Evolutionary conservation across 2,329 filamentous ascomycete genomes (phyloP).

Genomic region (Stagonosporopsis cucurbitacearum): DNA sequence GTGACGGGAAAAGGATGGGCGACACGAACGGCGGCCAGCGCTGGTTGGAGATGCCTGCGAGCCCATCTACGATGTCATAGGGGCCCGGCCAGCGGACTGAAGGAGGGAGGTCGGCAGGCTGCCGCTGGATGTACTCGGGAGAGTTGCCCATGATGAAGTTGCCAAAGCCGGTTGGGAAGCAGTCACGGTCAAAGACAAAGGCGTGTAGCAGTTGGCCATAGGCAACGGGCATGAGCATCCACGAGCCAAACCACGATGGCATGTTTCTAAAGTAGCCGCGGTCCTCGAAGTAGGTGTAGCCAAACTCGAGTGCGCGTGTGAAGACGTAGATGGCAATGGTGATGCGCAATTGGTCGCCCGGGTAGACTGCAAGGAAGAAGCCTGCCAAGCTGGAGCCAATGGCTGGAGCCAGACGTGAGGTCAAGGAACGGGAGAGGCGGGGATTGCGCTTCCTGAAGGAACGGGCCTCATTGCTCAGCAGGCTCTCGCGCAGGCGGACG

Average conservation of each 20-base stretch:
- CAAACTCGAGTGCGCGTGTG: slow-evolving; percentile 82
- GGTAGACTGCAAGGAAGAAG: slow-evolving; percentile 80
- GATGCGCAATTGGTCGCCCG: slow-evolving; percentile 71
- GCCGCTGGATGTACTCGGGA: slow-evolving; percentile 76
- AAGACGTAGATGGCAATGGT: slow-evolving; percentile 82
- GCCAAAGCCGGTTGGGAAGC: slow-evolving; percentile 63
- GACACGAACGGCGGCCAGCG: slow-evolving; percentile 89
- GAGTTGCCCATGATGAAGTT: slow-evolving; percentile 74
- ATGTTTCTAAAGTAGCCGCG: slow-evolving; percentile 69
- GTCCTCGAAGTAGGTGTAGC: slow-evolving; percentile 82
- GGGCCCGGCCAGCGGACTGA: slow-evolving; percentile 75
- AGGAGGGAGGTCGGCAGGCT: slow-evolving; percentile 72
- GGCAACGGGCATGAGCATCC: slow-evolving; percentile 59
- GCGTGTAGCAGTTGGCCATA: slow-evolving; percentile 59
- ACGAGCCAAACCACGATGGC: slow-evolving; percentile 68
- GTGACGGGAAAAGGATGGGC: slow-evolving; percentile 82
- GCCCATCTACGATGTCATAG: slow-evolving; percentile 77
- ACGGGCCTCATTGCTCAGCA: slow-evolving; percentile 79
- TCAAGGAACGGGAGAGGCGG: slow-evolving; percentile 73
- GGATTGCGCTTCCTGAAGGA: slow-evolving; percentile 87
- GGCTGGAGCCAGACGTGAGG: slow-evolving; percentile 82
- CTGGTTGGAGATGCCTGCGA: slow-evolving; percentile 80
- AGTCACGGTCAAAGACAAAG: slow-evolving; percentile 60
- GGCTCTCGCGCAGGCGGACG: slow-evolving; percentile 74
- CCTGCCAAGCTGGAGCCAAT: slow-evolving; percentile 90